Conservation (phyloP, 257 asterid genomes). For the Jacaranda mimosifolia region DNA sequence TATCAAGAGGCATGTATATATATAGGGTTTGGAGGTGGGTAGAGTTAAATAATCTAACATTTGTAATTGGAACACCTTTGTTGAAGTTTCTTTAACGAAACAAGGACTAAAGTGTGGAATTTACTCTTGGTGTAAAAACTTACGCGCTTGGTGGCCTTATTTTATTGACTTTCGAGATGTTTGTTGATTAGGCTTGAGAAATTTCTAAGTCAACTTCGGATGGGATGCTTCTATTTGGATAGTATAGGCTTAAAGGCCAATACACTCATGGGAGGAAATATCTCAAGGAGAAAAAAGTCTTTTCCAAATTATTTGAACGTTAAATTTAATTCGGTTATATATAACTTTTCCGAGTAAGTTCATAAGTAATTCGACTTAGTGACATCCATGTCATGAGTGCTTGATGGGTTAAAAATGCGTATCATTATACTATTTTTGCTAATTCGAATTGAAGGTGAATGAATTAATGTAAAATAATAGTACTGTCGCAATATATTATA, state of each 20-base stretch:
- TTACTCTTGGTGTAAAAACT: not conserved
- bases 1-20: not conserved
- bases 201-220: not conserved
- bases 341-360: too few species aligned
- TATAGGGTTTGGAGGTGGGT: not conserved
- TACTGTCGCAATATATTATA: too few species aligned
- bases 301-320: not conserved
- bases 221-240: not conserved
- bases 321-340: too few species aligned
- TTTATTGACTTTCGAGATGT: not conserved
- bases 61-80: not conserved
- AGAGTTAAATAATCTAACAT: not conserved
- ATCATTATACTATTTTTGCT: too few species aligned
- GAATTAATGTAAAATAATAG: too few species aligned
- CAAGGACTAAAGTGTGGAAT: not conserved
- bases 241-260: not conserved
- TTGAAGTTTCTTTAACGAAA: not conserved
- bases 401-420: too few species aligned
- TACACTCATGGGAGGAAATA: not conserved
- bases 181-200: too few species aligned
- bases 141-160: not conserved
- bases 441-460: too few species aligned
- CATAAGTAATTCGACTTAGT: too few species aligned
- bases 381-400: too few species aligned
- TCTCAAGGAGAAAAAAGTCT: slow-evolving; percentile 1